Evolutionary conservation across 345 rosid genomes (phyloP), one percentile per base, ranked within the genome.

Genomic region (Citrus unshiu): DNA sequence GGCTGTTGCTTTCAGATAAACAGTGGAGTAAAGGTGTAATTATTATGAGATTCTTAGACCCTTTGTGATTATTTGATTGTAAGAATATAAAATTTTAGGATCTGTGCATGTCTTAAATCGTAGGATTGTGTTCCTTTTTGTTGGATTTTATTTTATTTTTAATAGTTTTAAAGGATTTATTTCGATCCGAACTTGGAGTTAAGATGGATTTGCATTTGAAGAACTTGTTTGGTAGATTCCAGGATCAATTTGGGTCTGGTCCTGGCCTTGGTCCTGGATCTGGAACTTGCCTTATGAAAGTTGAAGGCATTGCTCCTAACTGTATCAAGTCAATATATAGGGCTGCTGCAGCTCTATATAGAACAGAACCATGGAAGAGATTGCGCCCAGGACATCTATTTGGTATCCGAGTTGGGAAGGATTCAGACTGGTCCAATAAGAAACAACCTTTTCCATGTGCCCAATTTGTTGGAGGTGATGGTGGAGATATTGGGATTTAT

Each of bases 231-330:
- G 90, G 74, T 85, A 89, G 96, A 81, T 83, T 87, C 80, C 88
- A 89, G 32, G 91, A 90, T 67, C 94, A 92, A 74, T 90, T 92
- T 72, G 91, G 96, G 24, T 87, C 94, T 74, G 94, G 96, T 82
- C 91, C 93, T 1, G 93, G 92, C 43, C 92, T 90, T 22, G 95
- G 93, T 77, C 91, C 93, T 18, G 95, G 95, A 79, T 91, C 93
- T 10, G 92, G 91, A 51, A 78, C 87, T 14, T 85, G 89, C 72
- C 70, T 91, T 56, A 87, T 89, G 92, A 89, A 84, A 71, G 86
- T 89, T 3, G 92, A 88, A 59, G 93, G 89, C 69, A 82, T 89
- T 78, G 67, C 88, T 77, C 82, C 90, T 76, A 91, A 79, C 77
- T 81, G 89, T 70, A 82, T 90, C 3, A 83, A 80, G 63, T 87